phyloP scores from a whole-genome alignment of 1,139 yeast species.

The Hyphopichia fennica region DNA sequence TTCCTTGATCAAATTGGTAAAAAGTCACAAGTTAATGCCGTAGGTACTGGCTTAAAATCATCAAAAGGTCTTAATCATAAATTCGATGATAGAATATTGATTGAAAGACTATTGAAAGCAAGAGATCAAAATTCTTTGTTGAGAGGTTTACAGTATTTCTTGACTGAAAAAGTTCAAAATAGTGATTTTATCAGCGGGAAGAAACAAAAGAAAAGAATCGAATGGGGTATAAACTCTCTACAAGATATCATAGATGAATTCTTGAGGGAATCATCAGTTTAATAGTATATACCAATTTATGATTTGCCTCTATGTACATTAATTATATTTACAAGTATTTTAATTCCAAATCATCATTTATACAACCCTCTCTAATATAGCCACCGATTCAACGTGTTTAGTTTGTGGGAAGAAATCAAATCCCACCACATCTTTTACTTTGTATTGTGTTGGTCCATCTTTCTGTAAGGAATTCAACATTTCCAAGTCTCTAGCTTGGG shows the following conservation, averaged over 20 bases:
- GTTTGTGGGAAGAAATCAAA: slow-evolving; percentile 80
- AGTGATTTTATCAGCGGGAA: slow-evolving; percentile 57
- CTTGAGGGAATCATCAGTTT: slow-evolving; percentile 15
- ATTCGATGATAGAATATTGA: slow-evolving; percentile 56
- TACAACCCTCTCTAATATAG: slow-evolving; percentile 25
- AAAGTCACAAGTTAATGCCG: slow-evolving; percentile 54
- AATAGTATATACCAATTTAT: background rate
- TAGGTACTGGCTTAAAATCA: slow-evolving; percentile 43
- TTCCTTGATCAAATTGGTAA: slow-evolving; percentile 67
- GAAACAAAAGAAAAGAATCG: slow-evolving; percentile 61
- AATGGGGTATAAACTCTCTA: slow-evolving; percentile 67
- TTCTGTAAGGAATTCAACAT: slow-evolving; percentile 25
- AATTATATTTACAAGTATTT: too few species aligned
- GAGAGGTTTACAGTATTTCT: slow-evolving; percentile 73
- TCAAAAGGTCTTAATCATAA: slow-evolving; percentile 35
- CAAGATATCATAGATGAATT: slow-evolving; percentile 56
- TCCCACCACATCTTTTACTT: slow-evolving; percentile 34
- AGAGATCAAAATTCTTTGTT: slow-evolving; percentile 62
- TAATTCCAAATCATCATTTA: too few species aligned
- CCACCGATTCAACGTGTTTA: slow-evolving; percentile 56
- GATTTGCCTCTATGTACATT: slow-evolving; percentile 1
- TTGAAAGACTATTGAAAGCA: slow-evolving; percentile 57
- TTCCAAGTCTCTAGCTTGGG: slow-evolving; percentile 46
- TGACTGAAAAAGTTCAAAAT: slow-evolving; percentile 50
- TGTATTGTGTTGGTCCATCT: slow-evolving; percentile 18